Base-by-base conservation (phyloP, 495 filamentous ascomycete genomes). In the Thermochaetoides thermophila region DNA sequence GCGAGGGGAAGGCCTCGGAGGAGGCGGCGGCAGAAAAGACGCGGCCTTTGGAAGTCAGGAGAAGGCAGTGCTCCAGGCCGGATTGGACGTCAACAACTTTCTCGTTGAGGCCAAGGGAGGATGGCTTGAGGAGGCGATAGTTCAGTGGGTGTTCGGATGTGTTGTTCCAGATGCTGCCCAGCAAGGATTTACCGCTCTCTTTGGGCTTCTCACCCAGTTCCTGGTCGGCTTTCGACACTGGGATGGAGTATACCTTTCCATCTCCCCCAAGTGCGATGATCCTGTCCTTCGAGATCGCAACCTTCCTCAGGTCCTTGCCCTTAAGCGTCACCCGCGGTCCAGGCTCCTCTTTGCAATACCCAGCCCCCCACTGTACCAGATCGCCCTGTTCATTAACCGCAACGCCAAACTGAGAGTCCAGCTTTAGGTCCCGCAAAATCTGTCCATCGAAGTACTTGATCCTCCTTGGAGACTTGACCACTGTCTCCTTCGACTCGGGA, bases 361-460 rank as follows among this genome's bases (percentile, higher is more conserved):
- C 83, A 16, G 61, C 66, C 3, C 89, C 89, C 89, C 89, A 97
- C 55, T 94, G 86, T 11, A 95, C 61, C 10, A 97, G 59, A 50
- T 96, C 81, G 3, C 89, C 89, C 27, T 77, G 78, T 49, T 92
- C 86, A 16, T 72, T 77, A 27, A 96, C 76, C 3, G 89, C 89
- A 10, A 75, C 89, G n/a, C 82, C 89, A 43, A 85, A 81, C 27
- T 76, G 72, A 37, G 74, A 66, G 40, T 79, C 80, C 20, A 96
- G 60, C 57, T 93, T 94, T 21, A 97, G 60, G 49, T 95, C 89
- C 25, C 87, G 67, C 27, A 97, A 60, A 17, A 95, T 57, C 49
- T 75, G 68, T n/a, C 74, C 78, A 42, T 95, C 74, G 48, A 97
- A 97, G 50, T 76, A 92, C 4, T 68, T 40, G 46, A 96, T 72